Evolutionary conservation across 768 basidiomycete species (phyloP).

Genomic region (Collybia sordida): DNA sequence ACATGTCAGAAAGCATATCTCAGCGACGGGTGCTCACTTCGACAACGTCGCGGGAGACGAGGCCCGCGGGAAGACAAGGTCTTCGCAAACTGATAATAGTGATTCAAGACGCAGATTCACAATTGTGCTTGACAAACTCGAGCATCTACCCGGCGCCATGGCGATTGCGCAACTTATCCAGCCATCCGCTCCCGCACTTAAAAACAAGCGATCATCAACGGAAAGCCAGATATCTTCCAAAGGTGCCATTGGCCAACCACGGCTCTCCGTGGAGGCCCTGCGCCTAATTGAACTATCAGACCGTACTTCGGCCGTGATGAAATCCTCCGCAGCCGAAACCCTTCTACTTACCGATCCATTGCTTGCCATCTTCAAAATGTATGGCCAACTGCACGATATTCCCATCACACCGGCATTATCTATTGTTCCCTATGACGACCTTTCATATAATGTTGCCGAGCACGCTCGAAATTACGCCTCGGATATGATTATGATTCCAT

Average conservation of each 20-base stretch:
- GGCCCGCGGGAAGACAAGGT: slow-evolving; percentile 10
- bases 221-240: slow-evolving; percentile 3
- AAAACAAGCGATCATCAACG: slow-evolving; percentile 10
- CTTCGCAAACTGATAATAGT: slow-evolving; percentile 3
- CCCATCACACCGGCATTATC: slow-evolving; percentile 63
- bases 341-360: slow-evolving; percentile 73
- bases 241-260: slow-evolving; percentile 8
- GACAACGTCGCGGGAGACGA: slow-evolving; percentile 42
- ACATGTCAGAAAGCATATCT: slow-evolving; percentile 48
- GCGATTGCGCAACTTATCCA: slow-evolving; percentile 82
- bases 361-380: slow-evolving; percentile 73
- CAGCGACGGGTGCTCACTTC: slow-evolving; percentile 46
- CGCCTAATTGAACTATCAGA: slow-evolving; percentile 86
- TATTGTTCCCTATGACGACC: slow-evolving; percentile 76
- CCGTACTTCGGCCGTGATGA: slow-evolving; percentile 87
- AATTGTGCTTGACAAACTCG: slow-evolving; percentile 86
- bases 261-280: slow-evolving; percentile 68
- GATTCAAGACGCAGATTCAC: slow-evolving; percentile 51
- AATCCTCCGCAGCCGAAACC: slow-evolving; percentile 68
- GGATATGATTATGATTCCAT: slow-evolving; percentile 83
- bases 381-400: slow-evolving; percentile 69
- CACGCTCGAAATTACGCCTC: slow-evolving; percentile 58
- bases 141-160: slow-evolving; percentile 90
- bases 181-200: slow-evolving; percentile 17
- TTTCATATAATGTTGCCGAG: slow-evolving; percentile 66